Conservation (phyloP, 73 alveolate species). For the Durusdinium trenchii region DNA sequence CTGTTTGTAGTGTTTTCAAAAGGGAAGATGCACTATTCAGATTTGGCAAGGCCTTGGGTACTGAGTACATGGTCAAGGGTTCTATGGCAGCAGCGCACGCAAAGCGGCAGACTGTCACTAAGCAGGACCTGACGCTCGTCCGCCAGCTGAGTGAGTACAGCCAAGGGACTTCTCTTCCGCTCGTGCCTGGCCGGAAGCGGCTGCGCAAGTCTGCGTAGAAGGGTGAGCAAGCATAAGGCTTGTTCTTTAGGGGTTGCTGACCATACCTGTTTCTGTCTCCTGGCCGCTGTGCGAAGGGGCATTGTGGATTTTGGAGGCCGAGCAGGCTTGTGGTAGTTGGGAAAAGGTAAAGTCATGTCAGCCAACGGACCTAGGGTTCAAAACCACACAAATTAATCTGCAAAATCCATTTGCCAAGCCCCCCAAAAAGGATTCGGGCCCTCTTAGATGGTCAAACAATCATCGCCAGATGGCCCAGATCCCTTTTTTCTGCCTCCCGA, state of each 20-base stretch:
- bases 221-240: not conserved
- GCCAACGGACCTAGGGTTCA: no score
- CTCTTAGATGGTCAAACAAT: no score
- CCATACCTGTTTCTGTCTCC: not conserved
- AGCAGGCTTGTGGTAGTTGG: not conserved
- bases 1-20: not conserved
- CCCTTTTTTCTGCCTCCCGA: no score
- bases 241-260: not conserved
- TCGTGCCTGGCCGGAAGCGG: not conserved
- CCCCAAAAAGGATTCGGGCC: no score
- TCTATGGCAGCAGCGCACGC: not conserved
- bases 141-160: not conserved
- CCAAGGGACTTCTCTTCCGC: not conserved
- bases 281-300: not conserved
- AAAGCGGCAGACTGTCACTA: not conserved
- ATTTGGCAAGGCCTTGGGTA: not conserved
- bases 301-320: not conserved
- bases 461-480: no score
- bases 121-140: not conserved
- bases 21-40: not conserved
- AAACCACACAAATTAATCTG: no score
- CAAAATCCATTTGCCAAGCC: no score
- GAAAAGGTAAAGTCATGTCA: not conserved
- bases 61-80: not conserved
- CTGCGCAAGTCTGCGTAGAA: not conserved